These are phyloP conservation scores for Polysphondylium violaceum DNA, from an alignment of 78 protist species.

Conservation along the genomic window DNA sequence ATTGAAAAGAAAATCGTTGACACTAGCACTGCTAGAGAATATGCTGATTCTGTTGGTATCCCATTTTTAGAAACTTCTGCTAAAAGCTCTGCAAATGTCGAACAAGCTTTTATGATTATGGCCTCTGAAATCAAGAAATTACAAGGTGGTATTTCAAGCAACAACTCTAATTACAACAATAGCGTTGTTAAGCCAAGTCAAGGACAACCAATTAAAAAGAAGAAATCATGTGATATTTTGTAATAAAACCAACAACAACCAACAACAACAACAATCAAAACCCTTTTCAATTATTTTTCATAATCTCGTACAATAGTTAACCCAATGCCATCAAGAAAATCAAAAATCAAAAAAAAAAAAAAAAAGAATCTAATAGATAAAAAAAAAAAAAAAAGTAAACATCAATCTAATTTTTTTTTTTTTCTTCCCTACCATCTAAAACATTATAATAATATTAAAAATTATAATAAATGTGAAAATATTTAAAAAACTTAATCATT, in stretches of 20 bases:
- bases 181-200: slow-evolving; percentile 67
- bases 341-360: background rate
- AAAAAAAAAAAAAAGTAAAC: no score
- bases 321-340: background rate
- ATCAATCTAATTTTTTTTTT: no score
- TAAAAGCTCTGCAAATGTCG: slow-evolving; percentile 96
- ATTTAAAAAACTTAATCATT: no score
- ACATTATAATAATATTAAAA: no score
- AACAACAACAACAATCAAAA: background rate
- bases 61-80: slow-evolving; percentile 99
- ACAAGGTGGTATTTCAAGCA: slow-evolving; percentile 66
- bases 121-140: slow-evolving; percentile 94
- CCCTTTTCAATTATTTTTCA: background rate
- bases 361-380: background rate
- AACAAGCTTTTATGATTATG: slow-evolving; percentile 98
- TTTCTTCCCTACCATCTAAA: no score
- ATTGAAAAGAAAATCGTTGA: slow-evolving; percentile 90
- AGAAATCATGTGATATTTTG: slow-evolving; percentile 23
- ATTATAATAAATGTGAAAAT: no score
- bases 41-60: slow-evolving; percentile 93
- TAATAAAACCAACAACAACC: background rate
- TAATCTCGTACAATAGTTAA: background rate
- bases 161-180: slow-evolving; percentile 47
- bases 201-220: slow-evolving; percentile 54
- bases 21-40: slow-evolving; percentile 86